Evolutionary conservation across 768 basidiomycete species (phyloP).

Genomic region (Cubamyces sp.): DNA sequence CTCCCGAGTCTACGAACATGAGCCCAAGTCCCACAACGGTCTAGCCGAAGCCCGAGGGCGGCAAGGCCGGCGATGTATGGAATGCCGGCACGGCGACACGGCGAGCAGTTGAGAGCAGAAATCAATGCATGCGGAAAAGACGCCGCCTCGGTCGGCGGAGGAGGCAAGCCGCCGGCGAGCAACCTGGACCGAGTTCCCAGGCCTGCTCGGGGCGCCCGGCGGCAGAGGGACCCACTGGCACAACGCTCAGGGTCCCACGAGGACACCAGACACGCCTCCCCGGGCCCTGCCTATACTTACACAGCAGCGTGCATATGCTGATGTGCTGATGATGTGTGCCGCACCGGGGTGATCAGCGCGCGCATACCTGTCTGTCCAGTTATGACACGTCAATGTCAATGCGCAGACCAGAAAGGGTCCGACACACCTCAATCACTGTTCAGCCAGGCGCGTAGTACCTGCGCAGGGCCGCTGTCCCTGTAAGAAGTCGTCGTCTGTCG

Average conservation of each 20-base stretch:
- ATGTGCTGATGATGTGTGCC: background rate
- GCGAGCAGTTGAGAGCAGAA: conserved; percentile 11
- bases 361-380: conserved; percentile 12
- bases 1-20: no score
- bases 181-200: conserved; percentile 8
- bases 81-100: conserved; percentile 3
- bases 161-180: background rate
- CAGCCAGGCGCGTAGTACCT: conserved; percentile 9
- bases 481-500: no score
- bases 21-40: no score
- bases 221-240: background rate
- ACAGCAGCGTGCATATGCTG: no score
- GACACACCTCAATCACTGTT: conserved; percentile 11
- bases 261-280: no score
- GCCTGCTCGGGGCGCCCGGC: background rate
- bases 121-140: background rate
- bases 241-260: background rate
- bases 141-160: background rate
- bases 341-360: conserved; percentile 14
- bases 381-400: background rate
- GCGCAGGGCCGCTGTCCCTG: background rate
- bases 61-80: background rate
- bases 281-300: no score
- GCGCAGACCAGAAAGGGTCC: background rate
- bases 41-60: background rate